These are phyloP conservation scores for Mycena indigotica DNA, from an alignment of 768 basidiomycete genomes.

Conservation along the genomic window DNA sequence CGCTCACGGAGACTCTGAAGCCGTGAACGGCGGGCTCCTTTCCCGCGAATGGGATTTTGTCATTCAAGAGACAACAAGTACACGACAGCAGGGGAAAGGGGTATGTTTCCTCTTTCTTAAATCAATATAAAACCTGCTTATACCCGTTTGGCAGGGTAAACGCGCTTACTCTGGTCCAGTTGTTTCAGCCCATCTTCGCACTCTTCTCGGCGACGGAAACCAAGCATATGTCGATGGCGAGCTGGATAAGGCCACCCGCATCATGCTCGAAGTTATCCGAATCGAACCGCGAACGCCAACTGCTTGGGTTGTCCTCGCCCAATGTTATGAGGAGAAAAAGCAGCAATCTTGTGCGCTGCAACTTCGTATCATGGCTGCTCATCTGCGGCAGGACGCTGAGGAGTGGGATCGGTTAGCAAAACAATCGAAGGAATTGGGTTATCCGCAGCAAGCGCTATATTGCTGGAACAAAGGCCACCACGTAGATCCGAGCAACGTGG, in stretches of 20 bases:
- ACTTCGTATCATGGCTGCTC: slow-evolving; percentile 86
- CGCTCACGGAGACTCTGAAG: slow-evolving; percentile 41
- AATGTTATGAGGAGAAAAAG: slow-evolving; percentile 75
- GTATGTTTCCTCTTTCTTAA: slow-evolving; percentile 14
- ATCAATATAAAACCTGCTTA: too few relatives aligned
- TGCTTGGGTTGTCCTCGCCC: slow-evolving; percentile 88
- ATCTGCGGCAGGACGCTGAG: slow-evolving; percentile 81
- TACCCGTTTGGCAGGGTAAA: background rate
- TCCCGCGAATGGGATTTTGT: slow-evolving; percentile 75
- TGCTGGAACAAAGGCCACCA: slow-evolving; percentile 85
- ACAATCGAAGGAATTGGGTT: slow-evolving; percentile 75
- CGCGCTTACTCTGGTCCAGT: slow-evolving; percentile 48
- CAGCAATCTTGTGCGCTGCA: slow-evolving; percentile 75
- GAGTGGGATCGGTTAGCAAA: slow-evolving; percentile 83
- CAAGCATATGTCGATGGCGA: slow-evolving; percentile 79
- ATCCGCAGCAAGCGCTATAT: slow-evolving; percentile 85
- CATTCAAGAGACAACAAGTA: slow-evolving; percentile 66
- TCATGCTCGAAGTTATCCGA: slow-evolving; percentile 90
- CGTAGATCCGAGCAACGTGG: slow-evolving; percentile 78
- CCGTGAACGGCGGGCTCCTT: slow-evolving; percentile 47
- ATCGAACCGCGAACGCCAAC: slow-evolving; percentile 84
- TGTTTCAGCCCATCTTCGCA: slow-evolving; percentile 70
- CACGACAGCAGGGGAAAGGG: slow-evolving; percentile 55
- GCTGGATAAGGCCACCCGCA: slow-evolving; percentile 65
- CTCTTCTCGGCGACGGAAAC: slow-evolving; percentile 84